Percentiles rank a stretch among this genome's conserved stretches.
phyloP scores from a whole-genome alignment of 1,284 basidiomycete species.

The Ganoderma sinense region DNA sequence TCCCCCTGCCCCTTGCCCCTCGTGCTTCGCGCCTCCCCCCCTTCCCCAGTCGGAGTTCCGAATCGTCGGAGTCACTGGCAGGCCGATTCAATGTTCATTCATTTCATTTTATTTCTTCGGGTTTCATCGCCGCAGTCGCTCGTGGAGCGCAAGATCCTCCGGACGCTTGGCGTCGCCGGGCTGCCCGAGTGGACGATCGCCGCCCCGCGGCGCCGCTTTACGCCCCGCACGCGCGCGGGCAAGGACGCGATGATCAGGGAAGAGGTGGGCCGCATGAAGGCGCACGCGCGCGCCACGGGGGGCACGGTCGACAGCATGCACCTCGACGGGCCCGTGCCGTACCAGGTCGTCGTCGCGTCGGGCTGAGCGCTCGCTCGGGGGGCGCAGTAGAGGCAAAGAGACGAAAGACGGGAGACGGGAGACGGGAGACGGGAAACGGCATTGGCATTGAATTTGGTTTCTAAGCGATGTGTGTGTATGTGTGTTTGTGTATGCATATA shows the following conservation, averaged over 20 bases:
- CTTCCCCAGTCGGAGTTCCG: background rate
- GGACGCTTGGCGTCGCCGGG: constrained; percentile 38
- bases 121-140: constrained; percentile 26
- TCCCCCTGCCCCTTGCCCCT: no score
- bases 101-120: background rate
- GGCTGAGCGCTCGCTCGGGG: background rate
- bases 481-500: background rate
- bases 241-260: constrained; percentile 41
- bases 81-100: no score
- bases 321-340: constrained; percentile 40
- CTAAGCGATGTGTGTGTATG: background rate
- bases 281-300: constrained; percentile 37
- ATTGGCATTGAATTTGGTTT: background rate
- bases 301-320: constrained; percentile 42
- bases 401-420: background rate
- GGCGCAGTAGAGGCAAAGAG: background rate
- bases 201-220: constrained; percentile 36
- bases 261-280: constrained; percentile 41
- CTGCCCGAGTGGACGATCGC: constrained; percentile 41
- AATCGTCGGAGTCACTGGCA: no score
- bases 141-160: constrained; percentile 43
- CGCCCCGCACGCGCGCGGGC: constrained; percentile 37
- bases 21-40: background rate
- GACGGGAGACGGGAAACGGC: no score
- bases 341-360: constrained; percentile 34